phyloP scores from a whole-genome alignment of 331 rosid species.

The Phaseolus coccineus region DNA sequence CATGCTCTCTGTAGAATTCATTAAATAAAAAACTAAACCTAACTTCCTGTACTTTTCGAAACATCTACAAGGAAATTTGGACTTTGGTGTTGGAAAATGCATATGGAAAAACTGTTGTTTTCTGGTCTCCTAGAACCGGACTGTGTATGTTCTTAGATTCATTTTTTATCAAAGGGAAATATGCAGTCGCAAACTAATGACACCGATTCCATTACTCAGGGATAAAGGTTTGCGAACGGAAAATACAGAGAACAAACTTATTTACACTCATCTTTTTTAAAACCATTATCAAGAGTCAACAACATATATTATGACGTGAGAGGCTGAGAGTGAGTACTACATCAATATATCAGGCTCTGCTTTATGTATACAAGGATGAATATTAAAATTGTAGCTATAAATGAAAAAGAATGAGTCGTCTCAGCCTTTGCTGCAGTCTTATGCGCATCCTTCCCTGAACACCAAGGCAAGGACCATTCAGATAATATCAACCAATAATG shows the following conservation, averaged over 20 bases:
- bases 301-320: conserved; percentile 6
- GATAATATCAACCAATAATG: conserved; percentile 24
- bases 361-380: background rate
- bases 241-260: background rate
- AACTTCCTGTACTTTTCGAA: too few relatives aligned
- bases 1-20: too few relatives aligned
- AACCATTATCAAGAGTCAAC: conserved; percentile 17
- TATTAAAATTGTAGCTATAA: background rate
- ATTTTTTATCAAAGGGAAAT: too few relatives aligned
- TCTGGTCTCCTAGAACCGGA: too few relatives aligned
- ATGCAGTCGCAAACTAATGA: too few relatives aligned
- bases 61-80: too few relatives aligned
- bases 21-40: too few relatives aligned
- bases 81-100: too few relatives aligned
- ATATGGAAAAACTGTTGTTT: too few relatives aligned
- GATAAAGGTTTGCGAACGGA: too few relatives aligned
- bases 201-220: too few relatives aligned
- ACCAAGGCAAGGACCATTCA: conserved; percentile 8
- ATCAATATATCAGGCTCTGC: background rate
- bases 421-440: conserved; percentile 24
- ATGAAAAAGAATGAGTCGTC: background rate
- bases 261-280: background rate
- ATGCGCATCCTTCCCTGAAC: background rate
- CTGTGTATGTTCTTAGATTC: too few relatives aligned
- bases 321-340: background rate